phyloP scores from a whole-genome alignment of 805 yeast genomes.

The Candida sphagnicola region DNA sequence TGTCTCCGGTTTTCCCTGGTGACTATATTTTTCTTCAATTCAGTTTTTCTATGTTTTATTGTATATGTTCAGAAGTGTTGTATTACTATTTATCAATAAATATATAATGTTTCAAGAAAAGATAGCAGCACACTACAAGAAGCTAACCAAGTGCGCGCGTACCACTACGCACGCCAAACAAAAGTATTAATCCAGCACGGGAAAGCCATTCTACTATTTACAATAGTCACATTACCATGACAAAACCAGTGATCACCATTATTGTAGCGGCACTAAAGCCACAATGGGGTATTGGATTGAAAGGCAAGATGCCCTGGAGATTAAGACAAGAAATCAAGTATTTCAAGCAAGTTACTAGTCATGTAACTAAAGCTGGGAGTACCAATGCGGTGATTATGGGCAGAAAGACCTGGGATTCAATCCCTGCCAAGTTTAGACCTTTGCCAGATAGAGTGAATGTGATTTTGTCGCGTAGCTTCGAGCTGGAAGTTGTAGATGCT shows the following conservation, averaged over 20 bases:
- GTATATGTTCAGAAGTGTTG: neutral
- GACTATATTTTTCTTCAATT: neutral
- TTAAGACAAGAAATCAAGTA: slow-evolving; percentile 80
- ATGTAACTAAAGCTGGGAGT: slow-evolving; percentile 23
- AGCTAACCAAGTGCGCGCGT: too few species aligned
- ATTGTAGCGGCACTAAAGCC: slow-evolving; percentile 88
- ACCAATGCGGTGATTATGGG: slow-evolving; percentile 92
- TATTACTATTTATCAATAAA: neutral
- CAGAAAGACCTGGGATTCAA: slow-evolving; percentile 91
- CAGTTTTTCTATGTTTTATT: slow-evolving; percentile 1
- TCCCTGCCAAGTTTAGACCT: slow-evolving; percentile 82
- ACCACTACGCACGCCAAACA: too few species aligned
- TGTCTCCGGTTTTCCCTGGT: neutral
- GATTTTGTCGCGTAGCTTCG: slow-evolving; percentile 55
- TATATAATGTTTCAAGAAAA: too few species aligned
- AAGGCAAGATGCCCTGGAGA: slow-evolving; percentile 86
- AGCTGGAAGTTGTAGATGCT: slow-evolving; percentile 15
- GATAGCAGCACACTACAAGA: too few species aligned
- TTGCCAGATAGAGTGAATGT: slow-evolving; percentile 71
- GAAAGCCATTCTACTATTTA: too few species aligned
- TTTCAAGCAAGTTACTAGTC: slow-evolving; percentile 70
- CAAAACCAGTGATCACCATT: slow-evolving; percentile 32
- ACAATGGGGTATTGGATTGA: slow-evolving; percentile 75
- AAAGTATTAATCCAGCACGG: too few species aligned
- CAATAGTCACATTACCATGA: neutral